Base-by-base conservation (phyloP, 352 stramenopile genomes). In the Globisporangium apiculatum region DNA sequence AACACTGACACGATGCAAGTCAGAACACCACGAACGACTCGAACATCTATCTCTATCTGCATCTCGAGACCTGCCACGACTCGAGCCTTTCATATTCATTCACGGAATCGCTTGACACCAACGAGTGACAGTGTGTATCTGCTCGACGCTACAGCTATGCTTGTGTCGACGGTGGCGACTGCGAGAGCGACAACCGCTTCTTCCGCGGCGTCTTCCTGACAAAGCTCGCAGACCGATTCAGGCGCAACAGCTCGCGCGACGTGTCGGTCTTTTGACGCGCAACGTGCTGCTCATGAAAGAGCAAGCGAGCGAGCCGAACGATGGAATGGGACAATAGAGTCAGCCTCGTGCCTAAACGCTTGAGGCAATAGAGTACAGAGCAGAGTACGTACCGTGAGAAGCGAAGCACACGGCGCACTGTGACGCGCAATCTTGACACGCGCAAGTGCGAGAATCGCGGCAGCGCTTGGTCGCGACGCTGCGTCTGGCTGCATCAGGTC, bases 401-500 rank as follows among this genome's bases (percentile, higher is more conserved):
- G 40, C 37, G 31, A 36, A 5, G 10, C 24, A 2, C 45, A 46
- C 2, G 58, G 31, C 12, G 36, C 38, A 10, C 38, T 46, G 12
- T n/a, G 24, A 4, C 9, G 38, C 7, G 50, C 54, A 18, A 31
- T n/a, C 17, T 18, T 7, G 35, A 65, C 55, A 24, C 18, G 48
- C 9, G 53, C 41, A 9, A 45, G 48, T 14, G 14, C 12, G 10
- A 48, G 17, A 7, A 65, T 42, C 12, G 7, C 14, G 45, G 41
- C 14, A 5, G 43, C 61, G 17, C 41, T 63, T 9, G 61, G 61
- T 24, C 55, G 48, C 15, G 8, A 11, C 4, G 18, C 42, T 8
- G 55, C 38, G 12, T 64, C 18, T 11, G 40, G 45, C 31, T 58
- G 43, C 61, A 63, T 67, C 50, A 63, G 58, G 48, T 85, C 50